Evolutionary conservation across 805 yeast genomes (phyloP).

Genomic region (Clavispora phyllophila): DNA sequence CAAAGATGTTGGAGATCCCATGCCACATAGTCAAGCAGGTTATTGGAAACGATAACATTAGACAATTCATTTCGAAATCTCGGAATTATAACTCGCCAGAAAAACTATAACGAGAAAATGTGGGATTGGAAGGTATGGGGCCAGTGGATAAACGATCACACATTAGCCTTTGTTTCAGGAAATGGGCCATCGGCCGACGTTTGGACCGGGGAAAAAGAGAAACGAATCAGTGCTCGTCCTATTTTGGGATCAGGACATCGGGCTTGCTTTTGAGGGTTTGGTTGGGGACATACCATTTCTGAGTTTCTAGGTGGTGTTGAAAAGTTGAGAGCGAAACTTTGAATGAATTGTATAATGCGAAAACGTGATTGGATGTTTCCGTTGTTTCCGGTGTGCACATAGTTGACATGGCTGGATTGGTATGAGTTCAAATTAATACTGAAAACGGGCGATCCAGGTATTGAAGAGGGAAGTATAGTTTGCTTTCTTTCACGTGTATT

Average conservation of each 20-base stretch:
- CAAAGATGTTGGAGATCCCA: no score
- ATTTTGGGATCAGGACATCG: neutral
- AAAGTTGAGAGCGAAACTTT: slow-evolving; percentile 3
- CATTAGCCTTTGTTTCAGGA: neutral
- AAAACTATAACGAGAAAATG: neutral
- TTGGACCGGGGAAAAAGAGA: neutral
- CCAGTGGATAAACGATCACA: no score
- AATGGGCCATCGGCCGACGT: neutral
- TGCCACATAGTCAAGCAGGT: no score
- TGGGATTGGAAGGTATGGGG: no score
- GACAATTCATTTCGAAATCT: no score
- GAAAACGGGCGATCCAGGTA: no score
- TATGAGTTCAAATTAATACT: no score
- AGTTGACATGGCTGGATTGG: neutral
- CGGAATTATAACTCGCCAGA: no score
- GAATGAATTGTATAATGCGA: slow-evolving; percentile 10
- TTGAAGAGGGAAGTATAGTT: no score
- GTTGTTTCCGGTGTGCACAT: neutral
- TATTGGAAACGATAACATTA: no score
- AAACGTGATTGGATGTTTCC: slow-evolving; percentile 11
- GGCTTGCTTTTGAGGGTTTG: neutral
- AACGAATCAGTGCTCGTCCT: neutral
- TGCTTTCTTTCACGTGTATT: no score
- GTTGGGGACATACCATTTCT: slow-evolving; percentile 12
- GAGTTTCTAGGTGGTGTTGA: slow-evolving; percentile 1